Base-by-base conservation (phyloP, 371 early-diverging fungal genomes). In the Mucor saturninus region DNA sequence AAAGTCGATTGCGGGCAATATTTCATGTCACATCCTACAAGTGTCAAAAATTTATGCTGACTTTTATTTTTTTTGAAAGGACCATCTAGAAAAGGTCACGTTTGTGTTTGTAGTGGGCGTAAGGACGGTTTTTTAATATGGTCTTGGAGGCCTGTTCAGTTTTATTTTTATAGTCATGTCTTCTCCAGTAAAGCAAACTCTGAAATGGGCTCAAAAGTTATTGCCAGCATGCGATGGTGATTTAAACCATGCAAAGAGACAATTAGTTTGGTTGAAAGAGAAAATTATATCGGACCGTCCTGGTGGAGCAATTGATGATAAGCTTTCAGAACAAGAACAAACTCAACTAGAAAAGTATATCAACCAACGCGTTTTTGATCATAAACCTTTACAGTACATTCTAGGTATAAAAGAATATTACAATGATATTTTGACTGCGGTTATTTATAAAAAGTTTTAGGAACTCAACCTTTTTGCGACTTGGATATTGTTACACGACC, bases 311-410 rank as follows among this genome's bases (percentile, higher is more conserved):
- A 57, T 46, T 28, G 35, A 38, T n/a, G 37, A 32, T 45, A 28
- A 43, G 5, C 50, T 70, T 9, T 52, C 69, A 54, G 54, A 29
- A 31, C 56, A 13, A 14, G 62, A 57, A 69, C 63, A 67, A 43
- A 46, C 51, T 3, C 60, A 43, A 45, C 57, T 81, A 45, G 77
- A 79, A 48, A 9, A 28, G 1, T 77, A 67, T 56, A 67, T 88
- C 3, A 61, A 71, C 1, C 81, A 90, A 42, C 83, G 90, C 9
- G 79, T 80, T 0, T 64, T 82, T 9, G 59, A 65, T 13, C 80
- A 87, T 56, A 93, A 92, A 68, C 94, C 93, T 2, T 74, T 95
- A 56, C 96, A 97, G 72, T 96, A 96, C 68, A 91, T 96, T 55
- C 70, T 96, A 30, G 91, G 84, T 78, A 76, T 30, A 15, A 21